Evolutionary conservation across 495 filamentous ascomycete genomes (phyloP), one percentile per base, ranked within the genome.

Genomic region (Cryomyces antarcticus): DNA sequence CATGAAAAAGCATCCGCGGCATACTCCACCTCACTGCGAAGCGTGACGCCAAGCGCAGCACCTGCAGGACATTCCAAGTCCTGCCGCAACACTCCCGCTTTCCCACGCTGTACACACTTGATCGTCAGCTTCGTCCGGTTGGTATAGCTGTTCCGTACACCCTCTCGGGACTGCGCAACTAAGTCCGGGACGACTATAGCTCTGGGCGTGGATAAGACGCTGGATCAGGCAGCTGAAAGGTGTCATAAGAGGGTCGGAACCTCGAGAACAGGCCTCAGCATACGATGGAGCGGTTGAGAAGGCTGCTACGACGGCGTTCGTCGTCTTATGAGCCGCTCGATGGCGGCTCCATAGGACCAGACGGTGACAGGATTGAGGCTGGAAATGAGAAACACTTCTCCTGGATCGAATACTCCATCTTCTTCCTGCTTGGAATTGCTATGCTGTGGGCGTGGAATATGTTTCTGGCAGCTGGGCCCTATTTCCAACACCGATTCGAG

Each of bases 381-480:
- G 10, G 37, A 6, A 30, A 37, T 31, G 9, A 49, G 5, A 31
- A 49, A 41, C 13, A 27, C 34, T 62, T 63, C 52, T 62, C 58
- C 17, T 78, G 74, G 69, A 56, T 83, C 37, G 78, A 88, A 54
- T 99, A 99, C 64, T 62, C 57, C 41, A 71, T 94, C 42, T 99
- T 95, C 57, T 60, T 78, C 43, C 59, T 93, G n/a, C 68, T 95
- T 17, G 89, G 89, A 38, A 65, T 92, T 12, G 78, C 86, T 17
- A 95, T 94, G 92, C 69, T 95, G 45, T 95, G 87, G 87, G 82
- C 87, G 31, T 95, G 86, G 86, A 96, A 94, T 65, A 94, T 94
- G 88, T 94, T 96, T 64, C 73, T 99, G 47, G 89, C 92, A 12
- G 86, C 87, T 6, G 82, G 82, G 9, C 82, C 87, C 6, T 95